Conservation (phyloP, 2,329 filamentous ascomycete species). For the Sphaerulina musiva region DNA sequence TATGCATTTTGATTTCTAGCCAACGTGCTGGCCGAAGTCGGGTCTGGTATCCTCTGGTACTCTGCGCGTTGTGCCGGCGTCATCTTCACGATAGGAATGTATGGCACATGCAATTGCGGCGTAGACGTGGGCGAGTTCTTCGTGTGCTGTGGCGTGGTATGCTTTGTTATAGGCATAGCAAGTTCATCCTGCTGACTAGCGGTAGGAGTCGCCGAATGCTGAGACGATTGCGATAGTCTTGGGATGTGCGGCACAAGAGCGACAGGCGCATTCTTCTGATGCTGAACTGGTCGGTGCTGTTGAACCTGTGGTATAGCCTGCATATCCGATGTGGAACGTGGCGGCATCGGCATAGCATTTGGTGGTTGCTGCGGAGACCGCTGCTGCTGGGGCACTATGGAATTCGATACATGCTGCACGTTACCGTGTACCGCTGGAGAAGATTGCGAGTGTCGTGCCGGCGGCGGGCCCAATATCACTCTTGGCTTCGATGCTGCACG, state of each 20-base stretch:
- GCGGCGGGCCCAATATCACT: background rate
- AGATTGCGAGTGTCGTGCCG: background rate
- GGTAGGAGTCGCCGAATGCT: slow-evolving; percentile 5
- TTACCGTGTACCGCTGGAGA: background rate
- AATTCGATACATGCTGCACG: background rate
- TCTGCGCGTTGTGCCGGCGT: slow-evolving; percentile 32
- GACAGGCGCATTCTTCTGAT: slow-evolving; percentile 1
- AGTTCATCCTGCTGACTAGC: slow-evolving; percentile 11
- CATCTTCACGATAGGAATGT: slow-evolving; percentile 24
- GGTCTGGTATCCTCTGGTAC: slow-evolving; percentile 25
- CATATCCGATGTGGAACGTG: background rate
- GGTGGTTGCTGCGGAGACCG: background rate
- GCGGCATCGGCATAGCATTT: background rate
- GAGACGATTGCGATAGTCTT: slow-evolving; percentile 3
- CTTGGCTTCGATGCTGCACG: background rate
- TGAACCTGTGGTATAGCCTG: background rate
- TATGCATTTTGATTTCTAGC: slow-evolving; percentile 16
- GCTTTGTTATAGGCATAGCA: slow-evolving; percentile 9
- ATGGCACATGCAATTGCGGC: slow-evolving; percentile 8
- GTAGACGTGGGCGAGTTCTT: slow-evolving; percentile 1
- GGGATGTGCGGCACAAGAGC: slow-evolving; percentile 8
- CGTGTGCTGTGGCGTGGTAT: slow-evolving; percentile 11
- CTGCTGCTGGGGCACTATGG: background rate
- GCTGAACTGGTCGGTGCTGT: background rate
- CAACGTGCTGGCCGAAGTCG: slow-evolving; percentile 12